These are phyloP conservation scores for Cucumis melo DNA, from an alignment of 306 rosid species.

Conservation along the genomic window DNA sequence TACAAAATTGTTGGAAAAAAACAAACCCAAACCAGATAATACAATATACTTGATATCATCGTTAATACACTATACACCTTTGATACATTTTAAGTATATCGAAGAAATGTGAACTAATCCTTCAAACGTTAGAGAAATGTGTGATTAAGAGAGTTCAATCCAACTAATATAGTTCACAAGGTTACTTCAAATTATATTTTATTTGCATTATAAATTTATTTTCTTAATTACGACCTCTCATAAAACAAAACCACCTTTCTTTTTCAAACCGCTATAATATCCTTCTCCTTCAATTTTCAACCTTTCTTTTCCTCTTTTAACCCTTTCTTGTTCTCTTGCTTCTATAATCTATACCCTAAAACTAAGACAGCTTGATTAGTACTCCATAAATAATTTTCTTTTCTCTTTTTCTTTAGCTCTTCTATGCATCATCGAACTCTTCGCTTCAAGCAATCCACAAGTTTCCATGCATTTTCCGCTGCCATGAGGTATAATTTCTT, in stretches of 20 bases:
- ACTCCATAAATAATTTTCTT: constrained; percentile 6
- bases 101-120: too few relatives aligned
- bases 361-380: not conserved
- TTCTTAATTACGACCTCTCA: constrained; percentile 3
- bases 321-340: not conserved
- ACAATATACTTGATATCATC: too few relatives aligned
- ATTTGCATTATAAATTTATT: not conserved
- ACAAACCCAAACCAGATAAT: too few relatives aligned
- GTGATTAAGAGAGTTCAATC: too few relatives aligned
- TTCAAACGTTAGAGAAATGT: too few relatives aligned
- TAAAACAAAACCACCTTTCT: constrained; percentile 15
- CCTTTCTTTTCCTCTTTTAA: not conserved
- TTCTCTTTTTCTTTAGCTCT: constrained; percentile 16
- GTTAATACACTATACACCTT: too few relatives aligned
- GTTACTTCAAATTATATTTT: not conserved
- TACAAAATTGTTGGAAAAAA: too few relatives aligned
- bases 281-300: constrained; percentile 3
- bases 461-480: not conserved
- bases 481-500: not conserved
- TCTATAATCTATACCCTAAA: constrained; percentile 8
- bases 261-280: constrained; percentile 12
- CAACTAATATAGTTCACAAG: too few relatives aligned
- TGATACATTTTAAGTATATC: too few relatives aligned
- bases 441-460: constrained; percentile 25
- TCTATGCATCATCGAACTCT: constrained; percentile 23